Base-by-base conservation (phyloP, 2,329 filamentous ascomycete species). In the Ceratocystiopsis brevicomis region DNA sequence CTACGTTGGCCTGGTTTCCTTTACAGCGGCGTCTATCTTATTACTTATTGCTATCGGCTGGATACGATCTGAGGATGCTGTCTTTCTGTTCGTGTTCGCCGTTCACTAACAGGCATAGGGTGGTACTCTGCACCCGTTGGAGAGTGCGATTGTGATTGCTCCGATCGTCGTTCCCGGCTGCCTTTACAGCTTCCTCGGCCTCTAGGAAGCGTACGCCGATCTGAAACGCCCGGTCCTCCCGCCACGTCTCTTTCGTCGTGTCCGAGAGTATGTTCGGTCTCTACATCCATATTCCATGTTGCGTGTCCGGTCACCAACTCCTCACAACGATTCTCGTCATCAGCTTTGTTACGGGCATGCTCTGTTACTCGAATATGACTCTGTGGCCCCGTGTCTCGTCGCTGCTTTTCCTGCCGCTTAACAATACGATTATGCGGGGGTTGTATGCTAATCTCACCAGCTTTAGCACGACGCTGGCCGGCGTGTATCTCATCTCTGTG, bases 331-430 rank as follows among this genome's bases (percentile, higher is more conserved):
- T 42, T 21, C 11, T 56, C 39, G 50, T 55, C 9, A 53, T 56
- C 3, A 52, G 49, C 39, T 56, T 57, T 33, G 53, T 56, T 2
- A 51, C 49, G 6, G 54, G 54, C 13, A 56, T 57, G 53, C 48
- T 56, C 11, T 52, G 52, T 44, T 55, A 56, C 44, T 52, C 46
- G 38, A 55, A 52, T 49, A 54, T 54, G 37, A 52, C 54, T 6
- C 49, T 55, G n/a, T 55, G 53, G 53, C 54, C 53, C 1, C 50
- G 50, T 0, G 50, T 54, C 21, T 37, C 40, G 59, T 63, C 10
- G 61, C 71, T 41, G 58, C 73, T 13, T 73, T 66, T 34, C 17
- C 12, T 44, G 10, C 21, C 33, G 2, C 32, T 38, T 12, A 30
- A 38, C 21, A 15, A 39, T 5, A 16, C 21, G n/a, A 49, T 53